Base-by-base conservation (phyloP, 2,329 filamentous ascomycete species). In the Tolypocladium inflatum region DNA sequence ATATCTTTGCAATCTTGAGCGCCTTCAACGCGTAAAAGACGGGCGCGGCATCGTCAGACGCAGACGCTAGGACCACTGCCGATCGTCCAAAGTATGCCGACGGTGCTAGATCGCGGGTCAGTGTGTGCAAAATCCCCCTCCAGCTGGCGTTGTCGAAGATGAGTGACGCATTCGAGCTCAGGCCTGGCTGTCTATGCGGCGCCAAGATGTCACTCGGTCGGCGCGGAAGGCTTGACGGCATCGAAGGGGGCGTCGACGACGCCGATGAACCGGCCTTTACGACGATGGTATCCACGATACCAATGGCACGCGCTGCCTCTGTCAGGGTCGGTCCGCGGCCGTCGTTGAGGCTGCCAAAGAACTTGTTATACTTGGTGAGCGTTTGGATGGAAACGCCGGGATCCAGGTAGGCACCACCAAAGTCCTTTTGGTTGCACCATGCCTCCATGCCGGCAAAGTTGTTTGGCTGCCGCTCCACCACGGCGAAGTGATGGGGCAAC, bases 131-230 rank as follows among this genome's bases (percentile, higher is more conserved):
- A 58, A 95, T 93, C 1, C 90, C 90, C 70, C 90, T 91, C 89
- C 90, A 94, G 17, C 86, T 85, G 13, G 89, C 88, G 64, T 95
- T 95, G 65, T 94, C 90, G 53, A 91, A 88, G 19, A 92, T 76
- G 45, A 93, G 81, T 6, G 76, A 75, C 0, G 80, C 79, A 56
- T 77, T 80, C 13, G 79, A 73, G 2, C 79, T 71, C 3, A 81
- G 64, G 2, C 74, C 74, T 2, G 67, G 62, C 52, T 72, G 69
- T 9, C 62, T 59, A n/a, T 57, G 55, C 3, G 64, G 59, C 2
- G 63, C 64, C 7, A 62, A 45, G 5, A 62, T 61, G 55, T 68
- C 67, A 33, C 60, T 66, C 51, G 67, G 68, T 37, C 74, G 70
- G 35, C 72, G 74, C 1, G 70, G 71, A 3, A 79, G 77, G 58